Evolutionary conservation across 2,329 filamentous ascomycete genomes (phyloP).

Genomic region (Exophiala bonariae): DNA sequence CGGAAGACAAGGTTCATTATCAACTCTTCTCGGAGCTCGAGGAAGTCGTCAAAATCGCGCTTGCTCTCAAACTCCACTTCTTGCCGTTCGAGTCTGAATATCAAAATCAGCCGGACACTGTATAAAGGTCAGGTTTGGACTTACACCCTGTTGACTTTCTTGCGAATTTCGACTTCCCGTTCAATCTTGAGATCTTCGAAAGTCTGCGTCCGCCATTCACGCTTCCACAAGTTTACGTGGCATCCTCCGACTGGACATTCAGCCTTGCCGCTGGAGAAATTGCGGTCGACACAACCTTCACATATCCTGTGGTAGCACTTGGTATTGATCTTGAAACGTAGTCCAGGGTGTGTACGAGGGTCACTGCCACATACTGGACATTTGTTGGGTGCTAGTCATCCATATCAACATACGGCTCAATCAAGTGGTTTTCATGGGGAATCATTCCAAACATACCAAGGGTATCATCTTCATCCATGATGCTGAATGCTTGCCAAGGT

Average conservation of each 20-base stretch:
- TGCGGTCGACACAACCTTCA: slow-evolving; percentile 88
- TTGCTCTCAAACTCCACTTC: slow-evolving; percentile 90
- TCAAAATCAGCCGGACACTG: slow-evolving; percentile 27
- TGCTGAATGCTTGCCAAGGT: slow-evolving; percentile 3
- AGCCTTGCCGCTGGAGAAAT: slow-evolving; percentile 88
- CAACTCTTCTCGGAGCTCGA: slow-evolving; percentile 87
- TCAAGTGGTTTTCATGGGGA: no score
- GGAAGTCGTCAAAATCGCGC: slow-evolving; percentile 85
- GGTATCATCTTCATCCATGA: slow-evolving; percentile 21
- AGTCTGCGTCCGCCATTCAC: slow-evolving; percentile 79
- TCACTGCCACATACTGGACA: slow-evolving; percentile 98
- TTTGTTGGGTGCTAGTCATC: slow-evolving; percentile 17
- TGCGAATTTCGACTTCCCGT: slow-evolving; percentile 88
- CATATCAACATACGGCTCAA: no score
- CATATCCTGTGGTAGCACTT: slow-evolving; percentile 99
- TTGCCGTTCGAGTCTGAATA: slow-evolving; percentile 75
- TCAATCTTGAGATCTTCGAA: slow-evolving; percentile 87
- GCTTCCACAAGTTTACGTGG: slow-evolving; percentile 67
- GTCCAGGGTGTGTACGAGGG: slow-evolving; percentile 89
- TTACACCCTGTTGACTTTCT: slow-evolving; percentile 66
- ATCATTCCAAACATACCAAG: slow-evolving; percentile 4
- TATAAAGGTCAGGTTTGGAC: slow-evolving; percentile 19
- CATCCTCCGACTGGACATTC: slow-evolving; percentile 91
- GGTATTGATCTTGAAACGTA: slow-evolving; percentile 94
- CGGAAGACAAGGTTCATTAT: slow-evolving; percentile 83